phyloP scores from a whole-genome alignment of 2,329 filamentous ascomycete genomes.

The Xylariaceae sp. region DNA sequence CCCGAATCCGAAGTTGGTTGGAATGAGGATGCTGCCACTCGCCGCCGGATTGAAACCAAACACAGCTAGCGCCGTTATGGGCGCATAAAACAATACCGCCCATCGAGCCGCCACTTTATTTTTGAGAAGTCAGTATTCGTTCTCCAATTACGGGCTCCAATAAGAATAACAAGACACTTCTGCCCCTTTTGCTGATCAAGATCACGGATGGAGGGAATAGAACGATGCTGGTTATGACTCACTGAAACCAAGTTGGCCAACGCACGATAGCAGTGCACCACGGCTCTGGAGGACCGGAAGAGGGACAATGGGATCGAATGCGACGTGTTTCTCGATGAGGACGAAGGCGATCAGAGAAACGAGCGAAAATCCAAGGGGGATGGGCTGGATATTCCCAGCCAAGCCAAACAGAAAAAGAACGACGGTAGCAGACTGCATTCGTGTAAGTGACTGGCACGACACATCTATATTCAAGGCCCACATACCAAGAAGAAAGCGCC shows the following conservation, averaged over 20 bases:
- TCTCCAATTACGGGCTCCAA: neutral
- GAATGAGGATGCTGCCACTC: constrained; percentile 71
- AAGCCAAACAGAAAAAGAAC: constrained; percentile 69
- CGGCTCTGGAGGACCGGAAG: constrained; percentile 63
- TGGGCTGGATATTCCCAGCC: constrained; percentile 54
- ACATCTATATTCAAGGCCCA: neutral
- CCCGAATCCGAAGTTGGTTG: constrained; percentile 76
- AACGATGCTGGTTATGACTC: neutral
- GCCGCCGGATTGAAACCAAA: constrained; percentile 62
- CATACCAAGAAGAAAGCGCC: constrained; percentile 63
- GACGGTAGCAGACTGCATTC: constrained; percentile 53
- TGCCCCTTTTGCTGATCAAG: neutral
- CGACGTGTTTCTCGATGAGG: constrained; percentile 57
- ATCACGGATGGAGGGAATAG: too few relatives aligned
- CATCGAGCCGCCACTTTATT: constrained; percentile 64
- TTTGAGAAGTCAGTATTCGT: constrained; percentile 1
- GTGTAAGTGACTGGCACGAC: neutral
- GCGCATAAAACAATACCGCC: constrained; percentile 74
- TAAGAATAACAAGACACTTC: neutral
- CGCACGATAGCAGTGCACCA: constrained; percentile 65
- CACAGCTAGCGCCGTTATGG: constrained; percentile 73
- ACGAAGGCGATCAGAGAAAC: constrained; percentile 49
- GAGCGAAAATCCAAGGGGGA: constrained; percentile 57
- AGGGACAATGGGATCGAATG: constrained; percentile 69
- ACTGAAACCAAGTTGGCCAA: constrained; percentile 67